Evolutionary conservation across 164 flowering plant species (phyloP), one percentile per base, ranked within the genome.

Genomic region (Platanus orientalis): DNA sequence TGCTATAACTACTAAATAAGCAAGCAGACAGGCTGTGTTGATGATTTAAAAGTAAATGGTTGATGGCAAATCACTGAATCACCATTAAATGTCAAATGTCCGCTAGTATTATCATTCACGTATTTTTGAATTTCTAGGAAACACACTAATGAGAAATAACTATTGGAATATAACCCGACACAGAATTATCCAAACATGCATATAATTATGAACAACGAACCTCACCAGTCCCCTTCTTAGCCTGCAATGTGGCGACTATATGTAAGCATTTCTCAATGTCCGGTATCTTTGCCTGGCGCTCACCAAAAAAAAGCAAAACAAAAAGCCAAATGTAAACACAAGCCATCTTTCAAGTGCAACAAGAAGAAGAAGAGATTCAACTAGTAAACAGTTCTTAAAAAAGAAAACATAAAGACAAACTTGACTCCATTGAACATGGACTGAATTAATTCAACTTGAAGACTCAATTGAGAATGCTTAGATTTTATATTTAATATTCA

Each of bases 181-280:
- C n/a, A 6, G 3, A 32, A 26, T 23, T 16, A 25, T n/a, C 12
- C 28, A 17, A 56, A 14, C 21, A 53, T 53, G 54, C 60, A 59
- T 36, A 34, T 19, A 66, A 9, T 62, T 44, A 28, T 21, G 54
- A 73, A 78, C 34, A 63, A 85, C 92, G 75, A 79, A 94, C 98
- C 98, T 94, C 96, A 78, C 90, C 91, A 72, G 85, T 69, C 66
- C 80, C 93, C 95, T 83, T 89, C 86, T 82, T 91, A 52, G 86
- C 87, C 83, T 88, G 83, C 76, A 94, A 75, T 54, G 96, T 82
- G 25, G 85, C 80, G 68, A 91, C 97, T 16, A 89, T 78, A 67
- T 89, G 93, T 55, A 90, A 72, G 77, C 98, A 94, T 75, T 94
- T 94, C 81, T 87, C 90, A 54, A 93, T 93, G 72, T 93, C 98